Base-by-base conservation (phyloP, 2,329 filamentous ascomycete species). In the Botrytis medusae region DNA sequence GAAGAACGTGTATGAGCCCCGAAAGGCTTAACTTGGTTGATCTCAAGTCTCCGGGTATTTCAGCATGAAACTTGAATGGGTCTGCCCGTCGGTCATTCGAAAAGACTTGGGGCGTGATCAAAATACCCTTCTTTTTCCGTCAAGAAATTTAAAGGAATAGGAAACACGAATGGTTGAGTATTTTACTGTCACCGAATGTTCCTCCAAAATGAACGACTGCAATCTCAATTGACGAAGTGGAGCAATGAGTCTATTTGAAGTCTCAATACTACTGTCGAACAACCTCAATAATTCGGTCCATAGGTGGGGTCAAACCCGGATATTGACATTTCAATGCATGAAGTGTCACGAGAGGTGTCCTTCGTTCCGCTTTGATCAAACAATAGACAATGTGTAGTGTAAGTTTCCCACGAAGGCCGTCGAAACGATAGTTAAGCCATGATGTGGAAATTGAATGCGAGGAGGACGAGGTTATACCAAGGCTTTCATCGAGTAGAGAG, bases 391-490 rank as follows among this genome's bases (percentile, higher is more conserved):
- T 64, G 61, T 64, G 16, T 42, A n/a, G 37, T 46, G 61, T 22
- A 46, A 14, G 40, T 10, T 44, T 46, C 32, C 40, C n/a, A 64
- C 14, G 16, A 32, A 22, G 18, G 40, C 14, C 9, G 9, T 64
- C n/a, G 61, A 46, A 64, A 64, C 16, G 40, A 64, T 16, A 32
- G 40, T 29, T 46, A 14, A 44, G 40, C 61, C 40, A 29, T 46
- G n/a, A 64, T 64, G 61, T 44, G 61, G 40, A 44, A 64, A 64
- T 64, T 46, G 61, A 64, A 64, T 22, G 37, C 40, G 14, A 46
- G 14, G n/a, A 64, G 16, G 61, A 64, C 40, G 61, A 64, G 40
- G n/a, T 46, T 64, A 32, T 46, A 46, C 61, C 40, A 64, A 40
- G 61, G 46, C 10, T 32, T 8, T 32, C 42, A 8, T n/a, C 40